Evolutionary conservation across 1,139 yeast genomes (phyloP).

Genomic region (Geotrichum phurueaensis): DNA sequence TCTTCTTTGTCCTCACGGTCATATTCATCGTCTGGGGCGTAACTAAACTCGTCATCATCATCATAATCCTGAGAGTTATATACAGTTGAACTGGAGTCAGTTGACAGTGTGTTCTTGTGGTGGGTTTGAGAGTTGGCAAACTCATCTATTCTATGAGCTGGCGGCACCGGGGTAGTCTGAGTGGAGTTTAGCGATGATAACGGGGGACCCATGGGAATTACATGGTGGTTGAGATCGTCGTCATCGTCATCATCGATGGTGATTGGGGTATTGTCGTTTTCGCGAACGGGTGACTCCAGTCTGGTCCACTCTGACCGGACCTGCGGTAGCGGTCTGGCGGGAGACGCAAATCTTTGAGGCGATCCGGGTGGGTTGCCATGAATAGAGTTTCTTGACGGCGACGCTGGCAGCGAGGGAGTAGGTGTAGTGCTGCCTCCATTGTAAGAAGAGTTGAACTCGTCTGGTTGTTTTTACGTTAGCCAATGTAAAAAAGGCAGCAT

Average conservation of each 20-base stretch:
- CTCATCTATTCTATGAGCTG: background rate
- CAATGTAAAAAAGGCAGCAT: background rate
- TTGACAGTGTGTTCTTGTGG: slow-evolving; percentile 7
- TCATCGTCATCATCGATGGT: slow-evolving; percentile 20
- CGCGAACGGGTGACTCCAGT: slow-evolving; percentile 26
- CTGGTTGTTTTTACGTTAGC: background rate
- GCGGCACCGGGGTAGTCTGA: background rate
- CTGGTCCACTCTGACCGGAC: slow-evolving; percentile 31
- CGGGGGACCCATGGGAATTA: slow-evolving; percentile 10
- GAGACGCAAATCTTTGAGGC: slow-evolving; percentile 7
- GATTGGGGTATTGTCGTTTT: slow-evolving; percentile 26
- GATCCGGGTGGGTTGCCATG: slow-evolving; percentile 16
- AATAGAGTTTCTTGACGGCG: slow-evolving; percentile 18
- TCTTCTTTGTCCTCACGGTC: slow-evolving; percentile 20
- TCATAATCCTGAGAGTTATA: slow-evolving; percentile 5
- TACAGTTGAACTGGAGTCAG: slow-evolving; percentile 13
- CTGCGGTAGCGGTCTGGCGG: slow-evolving; percentile 3
- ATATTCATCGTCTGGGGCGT: slow-evolving; percentile 8
- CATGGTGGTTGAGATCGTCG: background rate
- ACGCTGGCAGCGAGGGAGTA: slow-evolving; percentile 17
- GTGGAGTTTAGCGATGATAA: background rate
- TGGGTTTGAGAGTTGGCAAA: background rate
- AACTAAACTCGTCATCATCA: slow-evolving; percentile 11
- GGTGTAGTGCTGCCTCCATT: slow-evolving; percentile 2
- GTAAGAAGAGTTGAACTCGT: slow-evolving; percentile 2